Conservation (phyloP, 2,329 filamentous ascomycete species). For the Monilinia aucupariae region DNA sequence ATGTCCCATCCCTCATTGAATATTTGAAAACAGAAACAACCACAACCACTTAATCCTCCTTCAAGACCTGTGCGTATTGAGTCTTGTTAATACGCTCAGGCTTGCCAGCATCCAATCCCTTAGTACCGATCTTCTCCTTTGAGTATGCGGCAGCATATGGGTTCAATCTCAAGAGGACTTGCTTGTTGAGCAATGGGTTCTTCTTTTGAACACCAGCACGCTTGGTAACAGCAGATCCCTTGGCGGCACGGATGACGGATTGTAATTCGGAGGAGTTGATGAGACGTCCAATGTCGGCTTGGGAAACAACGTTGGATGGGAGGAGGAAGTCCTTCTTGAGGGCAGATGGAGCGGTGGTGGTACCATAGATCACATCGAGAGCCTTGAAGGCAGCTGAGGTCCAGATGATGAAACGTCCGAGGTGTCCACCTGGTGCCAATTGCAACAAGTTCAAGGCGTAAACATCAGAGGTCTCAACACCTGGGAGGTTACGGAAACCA, state of each 20-base stretch:
- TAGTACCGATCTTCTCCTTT: constrained; percentile 76
- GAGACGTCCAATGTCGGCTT: constrained; percentile 92
- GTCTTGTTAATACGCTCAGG: constrained; percentile 39
- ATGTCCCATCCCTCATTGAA: constrained; percentile 19
- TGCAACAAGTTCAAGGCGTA: constrained; percentile 96
- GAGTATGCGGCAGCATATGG: constrained; percentile 89
- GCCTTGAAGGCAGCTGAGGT: constrained; percentile 94
- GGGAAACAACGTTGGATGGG: constrained; percentile 83
- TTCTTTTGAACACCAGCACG: constrained; percentile 94
- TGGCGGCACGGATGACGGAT: constrained; percentile 86
- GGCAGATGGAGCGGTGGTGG: constrained; percentile 79
- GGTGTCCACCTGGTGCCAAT: constrained; percentile 96
- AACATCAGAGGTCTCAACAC: constrained; percentile 94
- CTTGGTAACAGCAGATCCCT: constrained; percentile 86
- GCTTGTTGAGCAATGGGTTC: constrained; percentile 99
- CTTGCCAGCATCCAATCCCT: constrained; percentile 59
- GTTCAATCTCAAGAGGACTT: constrained; percentile 97
- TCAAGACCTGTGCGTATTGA: constrained; percentile 40
- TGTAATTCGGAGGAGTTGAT: constrained; percentile 99
- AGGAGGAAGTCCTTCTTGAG: constrained; percentile 99
- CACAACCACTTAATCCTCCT: constrained; percentile 44
- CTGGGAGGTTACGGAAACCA: constrained; percentile 98
- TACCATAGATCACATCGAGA: constrained; percentile 94
- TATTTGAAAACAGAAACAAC: constrained; percentile 21
- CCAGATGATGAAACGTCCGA: constrained; percentile 99